Percentiles rank a stretch among this genome's conserved stretches.
These are phyloP conservation scores for Geotrichum klebahnii DNA, from an alignment of 1,139 yeast genomes.

Conservation along the genomic window DNA sequence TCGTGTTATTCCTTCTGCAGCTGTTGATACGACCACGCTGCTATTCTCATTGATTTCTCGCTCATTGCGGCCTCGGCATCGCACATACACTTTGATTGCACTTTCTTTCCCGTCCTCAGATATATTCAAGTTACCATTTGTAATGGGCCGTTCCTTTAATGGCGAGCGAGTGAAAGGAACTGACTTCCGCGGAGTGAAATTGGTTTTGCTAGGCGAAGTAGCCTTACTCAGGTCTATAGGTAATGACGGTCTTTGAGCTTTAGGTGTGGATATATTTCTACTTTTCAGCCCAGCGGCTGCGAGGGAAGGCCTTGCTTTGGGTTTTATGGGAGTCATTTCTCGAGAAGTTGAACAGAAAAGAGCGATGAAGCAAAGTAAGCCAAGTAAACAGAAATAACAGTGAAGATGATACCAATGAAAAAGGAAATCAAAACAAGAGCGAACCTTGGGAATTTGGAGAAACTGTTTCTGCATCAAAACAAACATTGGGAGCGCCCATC, in stretches of 20 bases:
- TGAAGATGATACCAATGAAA: too few relatives aligned
- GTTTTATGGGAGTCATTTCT: neutral
- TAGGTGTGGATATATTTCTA: neutral
- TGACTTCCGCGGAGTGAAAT: constrained; percentile 1
- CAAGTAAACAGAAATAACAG: too few relatives aligned
- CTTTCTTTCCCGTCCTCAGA: constrained; percentile 11
- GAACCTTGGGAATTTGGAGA: too few relatives aligned
- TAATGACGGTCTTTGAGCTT: constrained; percentile 4
- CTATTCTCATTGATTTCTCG: constrained; percentile 69
- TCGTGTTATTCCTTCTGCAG: constrained; percentile 16
- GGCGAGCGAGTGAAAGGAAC: constrained; percentile 9
- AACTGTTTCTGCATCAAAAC: too few relatives aligned
- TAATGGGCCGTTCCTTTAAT: constrained; percentile 8
- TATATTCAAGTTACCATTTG: neutral
- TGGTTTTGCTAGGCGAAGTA: neutral
- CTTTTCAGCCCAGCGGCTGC: neutral
- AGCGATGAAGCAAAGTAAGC: too few relatives aligned
- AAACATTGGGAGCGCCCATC: too few relatives aligned
- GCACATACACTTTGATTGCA: constrained; percentile 69
- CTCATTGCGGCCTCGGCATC: constrained; percentile 79
- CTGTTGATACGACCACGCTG: constrained; percentile 56
- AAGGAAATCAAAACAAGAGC: too few relatives aligned
- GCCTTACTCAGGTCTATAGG: neutral
- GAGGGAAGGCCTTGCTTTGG: neutral
- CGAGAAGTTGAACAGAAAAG: neutral